phyloP scores from a whole-genome alignment of 139 green algal genomes.

The Pedinophyceae sp. region DNA sequence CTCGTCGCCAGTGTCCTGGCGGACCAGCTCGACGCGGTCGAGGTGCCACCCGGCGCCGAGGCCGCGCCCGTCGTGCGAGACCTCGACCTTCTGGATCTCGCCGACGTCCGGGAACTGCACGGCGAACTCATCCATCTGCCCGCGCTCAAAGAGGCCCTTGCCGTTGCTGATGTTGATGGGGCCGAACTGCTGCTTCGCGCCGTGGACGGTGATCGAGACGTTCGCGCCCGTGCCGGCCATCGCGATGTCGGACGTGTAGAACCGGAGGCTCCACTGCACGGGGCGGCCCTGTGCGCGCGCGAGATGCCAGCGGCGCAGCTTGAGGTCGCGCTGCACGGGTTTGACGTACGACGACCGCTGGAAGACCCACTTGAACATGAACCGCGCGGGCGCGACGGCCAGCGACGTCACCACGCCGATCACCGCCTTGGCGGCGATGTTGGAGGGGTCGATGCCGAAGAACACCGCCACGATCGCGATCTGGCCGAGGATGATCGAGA shows the following conservation, averaged over 20 bases:
- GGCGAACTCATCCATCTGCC: constrained; percentile 5
- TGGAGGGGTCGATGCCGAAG: constrained; percentile 16
- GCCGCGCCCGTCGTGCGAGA: constrained; percentile 4
- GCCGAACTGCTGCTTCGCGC: constrained; percentile 2
- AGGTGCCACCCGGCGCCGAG: constrained; percentile 6
- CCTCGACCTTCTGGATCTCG: constrained; percentile 1
- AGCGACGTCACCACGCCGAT: constrained; percentile 12
- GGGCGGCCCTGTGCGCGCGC: constrained; percentile 1
- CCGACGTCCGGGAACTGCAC: constrained; percentile 2
- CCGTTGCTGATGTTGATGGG: neutral
- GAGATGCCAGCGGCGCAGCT: neutral
- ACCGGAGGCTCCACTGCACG: neutral
- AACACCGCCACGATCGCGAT: constrained; percentile 13
- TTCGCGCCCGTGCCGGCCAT: constrained; percentile 4
- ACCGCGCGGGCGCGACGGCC: constrained; percentile 7
- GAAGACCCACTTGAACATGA: constrained; percentile 14
- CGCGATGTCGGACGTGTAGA: neutral
- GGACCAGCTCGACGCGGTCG: constrained; percentile 6
- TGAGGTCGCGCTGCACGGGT: neutral
- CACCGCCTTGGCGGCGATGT: constrained; percentile 14
- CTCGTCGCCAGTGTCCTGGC: neutral
- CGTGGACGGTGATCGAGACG: constrained; percentile 6
- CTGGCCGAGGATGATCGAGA: constrained; percentile 12
- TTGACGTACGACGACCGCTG: constrained; percentile 9
- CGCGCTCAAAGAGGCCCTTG: constrained; percentile 5